Percentiles rank a stretch among this genome's conserved stretches.
Evolutionary conservation across 1,139 yeast genomes (phyloP).

Genomic region (Scheffersomyces titani): DNA sequence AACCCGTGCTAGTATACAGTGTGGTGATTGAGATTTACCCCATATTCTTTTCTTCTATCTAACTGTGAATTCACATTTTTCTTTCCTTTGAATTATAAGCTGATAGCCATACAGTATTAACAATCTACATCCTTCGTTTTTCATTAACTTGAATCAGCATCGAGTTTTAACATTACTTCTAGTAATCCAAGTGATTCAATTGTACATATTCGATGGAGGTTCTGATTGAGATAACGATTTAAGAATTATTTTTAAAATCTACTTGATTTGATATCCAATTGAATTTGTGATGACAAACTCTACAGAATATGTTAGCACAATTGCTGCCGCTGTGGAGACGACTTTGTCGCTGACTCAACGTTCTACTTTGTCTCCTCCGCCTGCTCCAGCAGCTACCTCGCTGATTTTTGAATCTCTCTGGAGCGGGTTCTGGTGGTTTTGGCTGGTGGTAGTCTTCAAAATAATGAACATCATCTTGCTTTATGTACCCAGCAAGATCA

Average conservation of each 20-base stretch:
- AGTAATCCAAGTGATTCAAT: too few relatives aligned
- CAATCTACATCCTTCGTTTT: background rate
- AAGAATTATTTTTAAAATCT: too few relatives aligned
- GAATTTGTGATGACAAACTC: background rate
- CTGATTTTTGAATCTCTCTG: background rate
- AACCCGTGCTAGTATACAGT: background rate
- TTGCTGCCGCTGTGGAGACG: background rate
- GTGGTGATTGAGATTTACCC: background rate
- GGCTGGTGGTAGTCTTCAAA: constrained; percentile 20
- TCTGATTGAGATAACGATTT: too few relatives aligned
- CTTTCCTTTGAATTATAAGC: background rate
- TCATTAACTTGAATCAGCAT: background rate
- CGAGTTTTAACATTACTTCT: background rate
- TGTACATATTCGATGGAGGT: too few relatives aligned
- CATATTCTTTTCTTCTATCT: background rate
- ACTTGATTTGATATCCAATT: background rate
- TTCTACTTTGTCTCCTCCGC: background rate
- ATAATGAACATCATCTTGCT: constrained; percentile 19
- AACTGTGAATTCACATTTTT: too few relatives aligned
- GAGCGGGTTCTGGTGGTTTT: constrained; percentile 13
- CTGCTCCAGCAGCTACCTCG: background rate
- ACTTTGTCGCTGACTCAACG: background rate
- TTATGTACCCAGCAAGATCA: constrained; percentile 22
- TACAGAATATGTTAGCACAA: background rate
- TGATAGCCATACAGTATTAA: background rate